These are phyloP conservation scores for Umbelopsis sp. DNA, from an alignment of 192 early-diverging fungal species.

Conservation along the genomic window DNA sequence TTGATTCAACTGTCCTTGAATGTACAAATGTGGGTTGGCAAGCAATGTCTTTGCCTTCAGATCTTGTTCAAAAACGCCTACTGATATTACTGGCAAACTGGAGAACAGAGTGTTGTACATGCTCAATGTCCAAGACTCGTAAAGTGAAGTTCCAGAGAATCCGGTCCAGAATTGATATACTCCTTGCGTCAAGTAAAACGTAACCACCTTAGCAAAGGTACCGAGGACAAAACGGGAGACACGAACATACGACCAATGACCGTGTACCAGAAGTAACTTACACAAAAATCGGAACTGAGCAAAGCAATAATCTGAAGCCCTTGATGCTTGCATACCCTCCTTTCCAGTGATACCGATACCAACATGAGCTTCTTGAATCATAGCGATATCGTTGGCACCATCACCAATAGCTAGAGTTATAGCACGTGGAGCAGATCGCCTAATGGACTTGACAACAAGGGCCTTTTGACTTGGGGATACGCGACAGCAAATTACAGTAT, in stretches of 20 bases:
- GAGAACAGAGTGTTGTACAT: conserved; percentile 87
- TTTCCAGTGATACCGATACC: conserved; percentile 90
- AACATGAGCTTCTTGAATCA: conserved; percentile 93
- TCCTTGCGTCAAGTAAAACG: conserved; percentile 75
- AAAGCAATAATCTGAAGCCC: conserved; percentile 87
- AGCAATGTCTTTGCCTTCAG: conserved; percentile 64
- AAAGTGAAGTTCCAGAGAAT: conserved; percentile 72
- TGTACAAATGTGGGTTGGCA: conserved; percentile 74
- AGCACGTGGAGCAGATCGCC: conserved; percentile 41
- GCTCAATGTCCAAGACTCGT: conserved; percentile 78
- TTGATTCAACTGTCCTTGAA: conserved; percentile 52
- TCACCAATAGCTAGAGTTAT: conserved; percentile 89
- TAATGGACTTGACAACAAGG: conserved; percentile 75
- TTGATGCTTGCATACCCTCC: conserved; percentile 86
- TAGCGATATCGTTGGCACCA: conserved; percentile 95
- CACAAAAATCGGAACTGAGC: conserved; percentile 87
- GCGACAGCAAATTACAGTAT: conserved; percentile 88
- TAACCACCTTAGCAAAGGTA: conserved; percentile 87
- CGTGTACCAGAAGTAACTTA: conserved; percentile 82
- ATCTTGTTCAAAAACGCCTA: conserved; percentile 87
- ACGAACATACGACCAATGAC: conserved; percentile 87
- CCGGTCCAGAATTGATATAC: conserved; percentile 79
- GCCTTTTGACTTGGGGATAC: conserved; percentile 92
- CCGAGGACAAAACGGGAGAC: conserved; percentile 78
- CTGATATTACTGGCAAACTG: conserved; percentile 73